Conservation (phyloP, 2,329 filamentous ascomycete genomes). For the Zarea fungicola region DNA sequence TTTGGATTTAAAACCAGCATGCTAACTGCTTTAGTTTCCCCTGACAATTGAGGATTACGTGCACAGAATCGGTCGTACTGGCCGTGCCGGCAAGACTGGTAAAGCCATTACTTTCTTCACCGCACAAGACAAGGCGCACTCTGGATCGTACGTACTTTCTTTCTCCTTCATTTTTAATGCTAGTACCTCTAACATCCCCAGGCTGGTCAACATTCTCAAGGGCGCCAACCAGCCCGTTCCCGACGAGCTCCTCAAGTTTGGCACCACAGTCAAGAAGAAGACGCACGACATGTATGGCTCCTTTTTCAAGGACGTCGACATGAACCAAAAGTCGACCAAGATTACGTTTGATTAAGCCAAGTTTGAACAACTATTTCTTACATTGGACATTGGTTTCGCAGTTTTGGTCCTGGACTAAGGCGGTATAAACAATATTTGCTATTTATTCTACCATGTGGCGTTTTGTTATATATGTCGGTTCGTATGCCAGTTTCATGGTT, state of each 20-base stretch:
- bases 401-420: too few species aligned
- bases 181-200: constrained; percentile 31
- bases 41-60: constrained; percentile 96
- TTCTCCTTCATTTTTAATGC: constrained; percentile 13
- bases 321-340: constrained; percentile 80
- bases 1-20: background rate
- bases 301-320: constrained; percentile 87
- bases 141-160: constrained; percentile 67
- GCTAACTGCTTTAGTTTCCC: constrained; percentile 59
- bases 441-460: constrained; percentile 4
- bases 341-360: constrained; percentile 71
- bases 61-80: constrained; percentile 92
- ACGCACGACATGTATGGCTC: constrained; percentile 89
- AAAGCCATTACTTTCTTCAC: constrained; percentile 92
- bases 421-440: too few species aligned
- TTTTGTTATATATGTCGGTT: background rate
- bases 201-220: constrained; percentile 89
- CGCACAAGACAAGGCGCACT: constrained; percentile 86
- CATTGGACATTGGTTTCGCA: too few species aligned
- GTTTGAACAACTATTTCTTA: background rate
- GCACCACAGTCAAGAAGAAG: constrained; percentile 99
- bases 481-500: background rate
- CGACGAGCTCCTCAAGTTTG: constrained; percentile 88
- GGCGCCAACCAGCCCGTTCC: constrained; percentile 89
- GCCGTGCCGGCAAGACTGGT: constrained; percentile 84